Evolutionary conservation across 805 yeast species (phyloP).

Genomic region (Ogataea methanolica): DNA sequence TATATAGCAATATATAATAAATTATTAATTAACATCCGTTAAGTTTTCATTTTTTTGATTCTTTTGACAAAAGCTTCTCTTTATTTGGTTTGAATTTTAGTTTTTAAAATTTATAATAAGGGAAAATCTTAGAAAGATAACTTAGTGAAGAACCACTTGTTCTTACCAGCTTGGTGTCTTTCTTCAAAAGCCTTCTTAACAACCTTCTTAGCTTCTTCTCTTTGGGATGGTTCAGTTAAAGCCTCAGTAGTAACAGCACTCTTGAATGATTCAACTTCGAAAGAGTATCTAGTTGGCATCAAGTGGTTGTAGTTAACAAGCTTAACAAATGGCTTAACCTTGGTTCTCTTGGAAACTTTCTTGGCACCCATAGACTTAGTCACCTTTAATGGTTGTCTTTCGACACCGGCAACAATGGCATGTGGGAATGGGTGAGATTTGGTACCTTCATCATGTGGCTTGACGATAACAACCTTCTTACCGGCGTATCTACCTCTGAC

Average conservation of each 20-base stretch:
- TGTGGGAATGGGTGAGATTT: constrained; percentile 98
- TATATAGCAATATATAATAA: too few species aligned
- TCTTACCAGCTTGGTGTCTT: constrained; percentile 99
- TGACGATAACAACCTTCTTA: constrained; percentile 98
- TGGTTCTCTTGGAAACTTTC: constrained; percentile 95
- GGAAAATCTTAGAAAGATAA: constrained; percentile 31
- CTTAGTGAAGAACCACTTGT: constrained; percentile 99
- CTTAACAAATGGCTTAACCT: constrained; percentile 98
- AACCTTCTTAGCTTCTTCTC: constrained; percentile 98
- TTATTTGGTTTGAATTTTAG: background rate
- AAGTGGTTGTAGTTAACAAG: constrained; percentile 99
- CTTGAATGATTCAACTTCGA: constrained; percentile 96
- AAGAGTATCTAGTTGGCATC: constrained; percentile 99
- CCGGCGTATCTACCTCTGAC: constrained; percentile 99
- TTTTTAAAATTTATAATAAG: background rate
- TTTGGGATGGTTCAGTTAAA: constrained; percentile 95
- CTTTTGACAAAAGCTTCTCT: background rate
- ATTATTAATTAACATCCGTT: background rate
- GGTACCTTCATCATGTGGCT: constrained; percentile 98
- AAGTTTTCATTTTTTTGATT: background rate
- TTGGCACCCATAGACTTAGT: constrained; percentile 92
- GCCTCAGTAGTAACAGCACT: constrained; percentile 87
- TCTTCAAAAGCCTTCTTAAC: constrained; percentile 99
- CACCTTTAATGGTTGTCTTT: constrained; percentile 96
- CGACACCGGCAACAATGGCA: constrained; percentile 99